Evolutionary conservation across 225 moss, liverwort and hornwort genomes (phyloP).

Genomic region (Pseudisothecium myosuroides): DNA sequence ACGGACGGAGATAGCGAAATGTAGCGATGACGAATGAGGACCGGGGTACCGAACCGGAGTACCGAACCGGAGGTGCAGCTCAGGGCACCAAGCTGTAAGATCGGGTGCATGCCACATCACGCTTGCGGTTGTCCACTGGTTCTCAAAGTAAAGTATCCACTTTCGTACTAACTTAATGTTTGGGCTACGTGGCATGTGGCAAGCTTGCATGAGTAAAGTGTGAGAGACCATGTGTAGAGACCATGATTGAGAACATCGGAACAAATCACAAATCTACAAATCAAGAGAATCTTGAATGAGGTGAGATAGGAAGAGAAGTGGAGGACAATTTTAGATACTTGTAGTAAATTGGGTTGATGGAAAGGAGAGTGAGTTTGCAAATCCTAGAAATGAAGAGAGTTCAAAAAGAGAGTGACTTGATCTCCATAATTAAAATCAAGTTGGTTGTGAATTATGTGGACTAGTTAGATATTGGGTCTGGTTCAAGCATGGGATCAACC

Average conservation of each 20-base stretch:
- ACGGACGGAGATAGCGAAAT: not conserved
- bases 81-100: not conserved
- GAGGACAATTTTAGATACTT: not conserved
- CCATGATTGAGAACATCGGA: not conserved
- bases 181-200: not conserved
- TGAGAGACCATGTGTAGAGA: not conserved
- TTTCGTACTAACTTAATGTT: no score
- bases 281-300: not conserved
- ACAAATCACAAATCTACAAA: rapidly evolving
- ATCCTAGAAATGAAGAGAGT: not conserved
- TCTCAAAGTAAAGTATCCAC: not conserved
- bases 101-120: not conserved
- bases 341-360: not conserved
- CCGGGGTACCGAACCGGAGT: not conserved
- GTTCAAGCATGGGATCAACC: rapidly evolving
- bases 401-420: not conserved
- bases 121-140: not conserved
- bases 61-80: not conserved
- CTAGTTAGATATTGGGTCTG: rapidly evolving
- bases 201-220: not conserved
- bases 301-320: not conserved
- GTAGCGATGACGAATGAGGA: not conserved
- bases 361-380: not conserved
- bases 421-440: not conserved
- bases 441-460: rapidly evolving